Base-by-base conservation (phyloP, 805 yeast species). In the Monosporozyma aquatica region DNA sequence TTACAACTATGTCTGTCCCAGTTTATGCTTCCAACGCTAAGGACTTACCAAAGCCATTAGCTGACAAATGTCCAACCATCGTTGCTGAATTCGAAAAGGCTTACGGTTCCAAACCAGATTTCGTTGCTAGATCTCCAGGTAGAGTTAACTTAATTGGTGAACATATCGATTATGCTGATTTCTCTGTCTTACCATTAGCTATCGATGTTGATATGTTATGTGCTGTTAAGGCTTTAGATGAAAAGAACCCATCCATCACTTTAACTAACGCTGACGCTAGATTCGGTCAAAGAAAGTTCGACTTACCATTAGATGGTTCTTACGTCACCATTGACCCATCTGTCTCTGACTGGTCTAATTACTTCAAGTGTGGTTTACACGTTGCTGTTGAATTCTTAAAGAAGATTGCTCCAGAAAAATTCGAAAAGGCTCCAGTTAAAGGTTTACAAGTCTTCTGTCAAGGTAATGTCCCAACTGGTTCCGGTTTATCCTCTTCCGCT, bases 131-230 rank as follows among this genome's bases (percentile, higher is more conserved):
- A 40, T 74, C 83, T 13, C 87, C 89, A n/a, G 87, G 87, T 25
- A 65, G 89, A 51, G 87, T 81, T 41, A 81, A 80, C 56, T 64
- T 81, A 45, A 78, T 81, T 43, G 87, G 89, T 28, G 87, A 81
- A 50, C 89, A 81, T 55, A 75, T 81, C 43, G 87, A 81, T 61
- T 81, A 80, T 56, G 73, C 75, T 49, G 71, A 73, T 52, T 81
- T 76, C 56, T 70, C 84, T 6, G 82, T 78, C 9, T 67, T 81
- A 49, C 87, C 87, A 14, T 75, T 81, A 80, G 87, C 89, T 3
- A 75, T 81, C 28, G 81, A 77, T 36, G 70, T 65, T 17, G 85
- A 80, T 51, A 74, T 80, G 41, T 59, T 78, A 38, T 74, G 75
- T 48, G 84, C 78, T 5, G 78, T 72, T 15, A 51, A 47, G 24